A percentile compares a stretch with the other conserved stretches of the same genome.
Conservation (phyloP, 352 stramenopile species). For the Phytophthora pistaciae region DNA sequence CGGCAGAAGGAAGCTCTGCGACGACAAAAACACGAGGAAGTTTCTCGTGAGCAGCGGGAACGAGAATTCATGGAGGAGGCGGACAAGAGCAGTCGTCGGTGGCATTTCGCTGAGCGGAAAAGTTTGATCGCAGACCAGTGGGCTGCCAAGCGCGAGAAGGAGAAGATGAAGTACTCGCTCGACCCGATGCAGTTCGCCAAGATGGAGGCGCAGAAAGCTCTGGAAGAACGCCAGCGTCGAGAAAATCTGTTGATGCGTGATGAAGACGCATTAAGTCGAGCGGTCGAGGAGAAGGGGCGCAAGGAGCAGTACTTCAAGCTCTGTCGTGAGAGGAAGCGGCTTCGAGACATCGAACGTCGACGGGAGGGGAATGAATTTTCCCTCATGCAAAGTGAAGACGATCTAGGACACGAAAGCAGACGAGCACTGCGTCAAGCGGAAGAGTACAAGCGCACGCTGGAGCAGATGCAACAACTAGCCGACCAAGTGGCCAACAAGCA, state of each 20-base stretch:
- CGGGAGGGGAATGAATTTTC: constrained; percentile 40
- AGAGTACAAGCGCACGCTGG: constrained; percentile 48
- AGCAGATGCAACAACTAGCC: constrained; percentile 54
- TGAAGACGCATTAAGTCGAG: constrained; percentile 42
- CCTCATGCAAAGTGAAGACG: constrained; percentile 63
- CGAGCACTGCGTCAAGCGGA: constrained; percentile 21
- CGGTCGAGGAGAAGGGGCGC: constrained; percentile 42
- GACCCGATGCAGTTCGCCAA: constrained; percentile 69
- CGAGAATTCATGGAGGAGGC: constrained; percentile 46
- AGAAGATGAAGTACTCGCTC: constrained; percentile 50
- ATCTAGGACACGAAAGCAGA: constrained; percentile 19
- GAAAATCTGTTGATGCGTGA: constrained; percentile 55
- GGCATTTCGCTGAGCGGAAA: constrained; percentile 54
- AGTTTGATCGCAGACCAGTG: constrained; percentile 44
- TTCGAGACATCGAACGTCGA: constrained; percentile 39
- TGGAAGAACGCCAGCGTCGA: constrained; percentile 61
- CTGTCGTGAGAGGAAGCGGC: constrained; percentile 43
- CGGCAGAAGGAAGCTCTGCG: constrained; percentile 35
- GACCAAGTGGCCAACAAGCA: constrained; percentile 43
- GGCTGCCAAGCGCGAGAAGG: constrained; percentile 58
- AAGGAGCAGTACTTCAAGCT: constrained; percentile 54
- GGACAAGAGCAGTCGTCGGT: constrained; percentile 48
- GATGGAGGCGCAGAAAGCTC: constrained; percentile 44
- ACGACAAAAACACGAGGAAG: constrained; percentile 43
- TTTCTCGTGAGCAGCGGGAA: constrained; percentile 44